Evolutionary conservation across 2,329 filamentous ascomycete species (phyloP).

Genomic region (Pyrenochaeta sp.): DNA sequence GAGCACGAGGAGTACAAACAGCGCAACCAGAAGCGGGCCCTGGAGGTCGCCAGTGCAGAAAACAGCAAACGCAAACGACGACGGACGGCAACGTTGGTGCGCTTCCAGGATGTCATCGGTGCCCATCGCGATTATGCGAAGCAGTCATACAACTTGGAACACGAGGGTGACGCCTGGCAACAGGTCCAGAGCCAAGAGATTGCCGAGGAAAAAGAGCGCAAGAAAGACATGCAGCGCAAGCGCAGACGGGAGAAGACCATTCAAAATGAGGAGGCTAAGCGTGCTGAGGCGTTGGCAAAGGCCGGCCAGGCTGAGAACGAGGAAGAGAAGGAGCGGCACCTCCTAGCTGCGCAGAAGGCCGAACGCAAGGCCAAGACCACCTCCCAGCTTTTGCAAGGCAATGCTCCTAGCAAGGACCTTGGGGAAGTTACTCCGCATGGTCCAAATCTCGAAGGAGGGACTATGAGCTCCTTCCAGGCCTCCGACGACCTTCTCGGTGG

Average conservation of each 20-base stretch:
- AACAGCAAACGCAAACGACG: slow-evolving; percentile 71
- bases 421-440: slow-evolving; percentile 75
- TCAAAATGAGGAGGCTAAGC: slow-evolving; percentile 85
- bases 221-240: slow-evolving; percentile 99
- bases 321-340: slow-evolving; percentile 78
- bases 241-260: slow-evolving; percentile 93
- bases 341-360: slow-evolving; percentile 86
- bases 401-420: slow-evolving; percentile 77
- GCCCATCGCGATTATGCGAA: slow-evolving; percentile 76
- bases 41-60: slow-evolving; percentile 72
- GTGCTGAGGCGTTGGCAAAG: slow-evolving; percentile 78
- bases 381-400: slow-evolving; percentile 84
- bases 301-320: slow-evolving; percentile 83
- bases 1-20: slow-evolving; percentile 64
- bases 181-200: slow-evolving; percentile 91
- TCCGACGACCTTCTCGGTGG: slow-evolving; percentile 57
- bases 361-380: slow-evolving; percentile 94
- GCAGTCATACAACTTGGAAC: slow-evolving; percentile 76
- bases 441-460: slow-evolving; percentile 83
- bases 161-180: slow-evolving; percentile 81
- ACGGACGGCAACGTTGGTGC: slow-evolving; percentile 64
- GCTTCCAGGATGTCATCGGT: slow-evolving; percentile 67
- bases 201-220: slow-evolving; percentile 95
- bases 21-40: slow-evolving; percentile 70
- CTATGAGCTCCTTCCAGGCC: slow-evolving; percentile 83